Base-by-base conservation (phyloP, 2,329 filamentous ascomycete species). In the Sporothrix sp. region DNA sequence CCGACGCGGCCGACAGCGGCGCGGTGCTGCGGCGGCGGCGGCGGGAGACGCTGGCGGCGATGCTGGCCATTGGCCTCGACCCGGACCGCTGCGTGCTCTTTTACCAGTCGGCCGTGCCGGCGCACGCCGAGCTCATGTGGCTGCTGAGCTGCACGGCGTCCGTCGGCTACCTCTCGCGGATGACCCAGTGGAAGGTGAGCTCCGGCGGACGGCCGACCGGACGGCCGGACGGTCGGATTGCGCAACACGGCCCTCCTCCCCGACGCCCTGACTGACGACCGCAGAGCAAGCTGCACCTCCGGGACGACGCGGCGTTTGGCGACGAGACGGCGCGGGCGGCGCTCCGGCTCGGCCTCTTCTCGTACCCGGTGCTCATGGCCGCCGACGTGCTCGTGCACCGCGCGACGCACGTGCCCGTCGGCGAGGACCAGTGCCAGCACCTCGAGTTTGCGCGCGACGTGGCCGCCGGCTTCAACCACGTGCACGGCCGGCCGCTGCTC, bases 81-180 rank as follows among this genome's bases (percentile, higher is more conserved):
- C 87, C 88, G 1, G 72, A 80, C n/a, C 77, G 81, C 54, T 86
- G 80, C 54, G 82, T 78, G 6, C 71, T 98, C 14, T 98, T 97
- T 65, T 55, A 57, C 40, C 54, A 55, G 51, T 53, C 52, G 25
- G 42, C 87, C 80, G 82, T 90, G 2, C 73, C 81, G 16, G 82
- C 83, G 42, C 93, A 97, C 68, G 72, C 85, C 4, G 90, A 97
- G 66, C 75, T 98, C 56, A 95, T 95, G 86, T 98, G 93, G 93
- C 89, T 97, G 62, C 70, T 98, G 55, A 91, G 87, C 62, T 96
- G 90, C 58, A 85, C 86, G 48, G 87, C 93, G 21, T 91, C 87
- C 5, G 89, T 93, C 66, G 93, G 93, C 35, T 95, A 95, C 67
- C 71, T 98, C n/a, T 85, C 85, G 9, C 77, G 93, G n/a, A 98